Base-by-base conservation (phyloP, 2,329 filamentous ascomycete genomes). In the Colletotrichum coccodes region DNA sequence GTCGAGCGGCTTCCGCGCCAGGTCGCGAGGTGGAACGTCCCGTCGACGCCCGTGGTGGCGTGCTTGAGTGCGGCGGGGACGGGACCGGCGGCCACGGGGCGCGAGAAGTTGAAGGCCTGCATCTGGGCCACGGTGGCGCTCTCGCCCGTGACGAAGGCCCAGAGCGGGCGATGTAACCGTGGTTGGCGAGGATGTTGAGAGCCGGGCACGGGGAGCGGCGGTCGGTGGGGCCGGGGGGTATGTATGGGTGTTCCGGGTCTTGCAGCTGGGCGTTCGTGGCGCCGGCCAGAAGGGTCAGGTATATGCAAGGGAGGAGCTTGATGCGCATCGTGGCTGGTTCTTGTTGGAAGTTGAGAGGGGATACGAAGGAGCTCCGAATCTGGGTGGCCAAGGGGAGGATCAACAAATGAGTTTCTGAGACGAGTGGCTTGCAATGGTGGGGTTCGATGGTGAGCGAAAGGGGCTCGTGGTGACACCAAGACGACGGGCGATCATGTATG, bases 1-100 rank as follows among this genome's bases (percentile, higher is more conserved):
- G 38, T 63, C 60, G n/a, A 63, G 60, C 2, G 60, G 60, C 50
- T 63, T 56, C 40, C 28, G 60, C 16, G 60, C 60, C 32, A 63
- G 60, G 16, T 63, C 60, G 50, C 60, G 21, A 63, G 60, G 21
- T 63, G 60, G 38, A 61, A 61, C 16, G 60, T 57, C 5, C 52
- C 60, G 40, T 63, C 23, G 8, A 57, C 60, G 14, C 60, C 60
- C 11, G 60, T 63, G 23, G 60, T 58, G 32, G 52, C 23, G 32
- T 64, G 50, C 23, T 40, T 42, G 5, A 64, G 52, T 3, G 42
- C 60, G 11, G 52, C 60, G 14, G 60, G 52, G 6, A 64, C 42
- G 5, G 60, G 60, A 11, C 42, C 52, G 3, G 52, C 60, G 4
- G 60, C 52, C 7, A 64, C 60, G 2, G 40, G 18, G 11, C 52